Percentiles rank a stretch among this genome's conserved stretches.
phyloP scores from a whole-genome alignment of 441 rosid genomes.

The Aleurites moluccanus region DNA sequence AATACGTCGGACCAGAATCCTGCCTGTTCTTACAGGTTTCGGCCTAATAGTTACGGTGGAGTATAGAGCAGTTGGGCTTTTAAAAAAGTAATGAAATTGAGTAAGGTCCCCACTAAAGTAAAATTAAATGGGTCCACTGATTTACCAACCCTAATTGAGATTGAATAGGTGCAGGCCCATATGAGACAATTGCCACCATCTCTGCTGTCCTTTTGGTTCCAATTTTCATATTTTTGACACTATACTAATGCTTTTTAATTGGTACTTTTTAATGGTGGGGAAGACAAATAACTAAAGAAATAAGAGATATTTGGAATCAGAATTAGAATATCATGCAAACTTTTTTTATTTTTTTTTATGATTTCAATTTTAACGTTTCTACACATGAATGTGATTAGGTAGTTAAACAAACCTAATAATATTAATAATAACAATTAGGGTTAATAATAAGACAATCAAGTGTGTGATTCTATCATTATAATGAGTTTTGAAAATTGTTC shows the following conservation, averaged over 20 bases:
- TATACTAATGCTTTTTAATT: not conserved
- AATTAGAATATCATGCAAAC: not conserved
- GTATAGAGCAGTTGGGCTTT: slow-evolving; percentile 23
- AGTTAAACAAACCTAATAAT: not conserved
- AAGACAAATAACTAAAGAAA: not conserved
- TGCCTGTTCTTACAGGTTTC: too few relatives aligned
- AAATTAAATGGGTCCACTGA: slow-evolving; percentile 16
- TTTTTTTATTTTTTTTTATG: not conserved
- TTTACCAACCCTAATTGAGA: slow-evolving; percentile 18
- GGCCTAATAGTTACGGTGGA: too few relatives aligned
- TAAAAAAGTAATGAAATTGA: not conserved
- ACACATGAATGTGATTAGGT: not conserved
- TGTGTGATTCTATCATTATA: not conserved
- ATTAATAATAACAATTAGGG: not conserved
- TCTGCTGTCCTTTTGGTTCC: not conserved
- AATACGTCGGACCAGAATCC: too few relatives aligned
- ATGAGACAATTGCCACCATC: slow-evolving; percentile 14
- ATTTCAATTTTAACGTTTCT: not conserved
- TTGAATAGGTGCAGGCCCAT: slow-evolving; percentile 9
- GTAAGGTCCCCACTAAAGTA: slow-evolving; percentile 6
- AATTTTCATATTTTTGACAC: not conserved
- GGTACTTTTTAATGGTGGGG: not conserved
- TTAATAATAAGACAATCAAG: slow-evolving; percentile 15
- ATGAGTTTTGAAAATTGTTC: slow-evolving; percentile 7
- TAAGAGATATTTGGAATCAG: not conserved